phyloP scores from a whole-genome alignment of 768 basidiomycete genomes.

The Thelephora ganbajun region DNA sequence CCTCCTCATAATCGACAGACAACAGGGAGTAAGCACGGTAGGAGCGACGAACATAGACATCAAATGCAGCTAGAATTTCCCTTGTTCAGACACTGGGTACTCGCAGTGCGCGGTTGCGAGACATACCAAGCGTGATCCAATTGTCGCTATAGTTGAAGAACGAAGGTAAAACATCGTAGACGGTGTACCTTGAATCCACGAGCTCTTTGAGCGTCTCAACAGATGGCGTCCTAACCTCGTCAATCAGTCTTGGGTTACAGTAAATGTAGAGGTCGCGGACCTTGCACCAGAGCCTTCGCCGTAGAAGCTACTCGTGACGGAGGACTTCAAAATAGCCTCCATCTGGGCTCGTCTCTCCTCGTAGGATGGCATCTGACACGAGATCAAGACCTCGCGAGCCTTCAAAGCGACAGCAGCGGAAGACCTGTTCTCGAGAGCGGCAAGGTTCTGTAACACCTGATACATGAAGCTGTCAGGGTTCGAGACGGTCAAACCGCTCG shows the following conservation, averaged over 20 bases:
- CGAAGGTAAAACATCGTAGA: conserved; percentile 90
- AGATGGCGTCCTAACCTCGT: conserved; percentile 52
- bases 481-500: conserved; percentile 59
- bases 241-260: conserved; percentile 6
- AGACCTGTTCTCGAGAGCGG: conserved; percentile 80
- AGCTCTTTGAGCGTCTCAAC: conserved; percentile 83
- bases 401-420: conserved; percentile 88
- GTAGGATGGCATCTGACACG: conserved; percentile 93
- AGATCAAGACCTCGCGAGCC: conserved; percentile 93
- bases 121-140: conserved; percentile 59
- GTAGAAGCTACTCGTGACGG: conserved; percentile 79
- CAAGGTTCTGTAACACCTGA: conserved; percentile 67
- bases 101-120: neutral
- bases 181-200: conserved; percentile 91
- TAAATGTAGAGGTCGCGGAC: conserved; percentile 19
- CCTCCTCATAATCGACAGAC: conserved; percentile 91
- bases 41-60: conserved; percentile 91
- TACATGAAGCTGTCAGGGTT: conserved; percentile 62
- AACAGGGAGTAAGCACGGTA: conserved; percentile 89
- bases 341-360: conserved; percentile 91
- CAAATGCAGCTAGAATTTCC: conserved; percentile 68
- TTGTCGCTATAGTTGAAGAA: conserved; percentile 87
- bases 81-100: too few species aligned
- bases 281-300: conserved; percentile 63
- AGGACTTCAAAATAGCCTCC: conserved; percentile 83